Conservation (phyloP, 2,329 filamentous ascomycete species). For the Ophiosphaerella herpotricha region DNA sequence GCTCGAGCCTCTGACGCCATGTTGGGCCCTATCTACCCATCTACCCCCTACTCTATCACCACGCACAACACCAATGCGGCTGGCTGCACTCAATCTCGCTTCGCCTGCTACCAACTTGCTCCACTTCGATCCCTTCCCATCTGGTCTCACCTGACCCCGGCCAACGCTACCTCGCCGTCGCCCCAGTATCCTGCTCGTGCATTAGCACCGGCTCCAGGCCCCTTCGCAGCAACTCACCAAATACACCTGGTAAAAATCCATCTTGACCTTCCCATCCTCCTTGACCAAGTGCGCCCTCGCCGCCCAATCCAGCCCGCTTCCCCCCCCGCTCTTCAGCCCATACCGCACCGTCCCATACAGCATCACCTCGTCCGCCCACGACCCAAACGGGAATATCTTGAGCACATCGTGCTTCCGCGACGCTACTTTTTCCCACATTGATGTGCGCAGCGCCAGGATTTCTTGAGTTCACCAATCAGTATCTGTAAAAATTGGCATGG, state of each 20-base stretch:
- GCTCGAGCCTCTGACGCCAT: slow-evolving; percentile 12
- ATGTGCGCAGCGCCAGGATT: slow-evolving; percentile 57
- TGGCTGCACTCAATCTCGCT: too few relatives aligned
- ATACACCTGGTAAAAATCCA: slow-evolving; percentile 61
- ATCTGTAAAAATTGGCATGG: neutral
- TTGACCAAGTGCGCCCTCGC: slow-evolving; percentile 59
- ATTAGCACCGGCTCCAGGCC: slow-evolving; percentile 8
- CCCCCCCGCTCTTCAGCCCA: slow-evolving; percentile 56
- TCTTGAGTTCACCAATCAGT: slow-evolving; percentile 34
- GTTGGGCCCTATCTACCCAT: neutral
- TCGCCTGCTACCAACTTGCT: too few relatives aligned
- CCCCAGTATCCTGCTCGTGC: slow-evolving; percentile 19
- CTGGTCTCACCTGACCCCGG: too few relatives aligned
- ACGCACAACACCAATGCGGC: too few relatives aligned
- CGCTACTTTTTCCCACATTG: slow-evolving; percentile 59
- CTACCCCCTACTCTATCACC: neutral
- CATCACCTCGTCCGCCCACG: slow-evolving; percentile 57
- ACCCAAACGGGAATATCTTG: slow-evolving; percentile 58
- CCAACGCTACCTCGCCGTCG: neutral
- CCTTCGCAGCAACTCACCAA: slow-evolving; percentile 48
- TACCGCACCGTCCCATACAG: slow-evolving; percentile 59
- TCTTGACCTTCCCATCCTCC: slow-evolving; percentile 58
- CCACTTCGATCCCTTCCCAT: too few relatives aligned
- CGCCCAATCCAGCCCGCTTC: slow-evolving; percentile 57
- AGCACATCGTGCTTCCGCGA: slow-evolving; percentile 52